Base-by-base conservation (phyloP, 176 grass and related monocot species). In the Puya raimondii region DNA sequence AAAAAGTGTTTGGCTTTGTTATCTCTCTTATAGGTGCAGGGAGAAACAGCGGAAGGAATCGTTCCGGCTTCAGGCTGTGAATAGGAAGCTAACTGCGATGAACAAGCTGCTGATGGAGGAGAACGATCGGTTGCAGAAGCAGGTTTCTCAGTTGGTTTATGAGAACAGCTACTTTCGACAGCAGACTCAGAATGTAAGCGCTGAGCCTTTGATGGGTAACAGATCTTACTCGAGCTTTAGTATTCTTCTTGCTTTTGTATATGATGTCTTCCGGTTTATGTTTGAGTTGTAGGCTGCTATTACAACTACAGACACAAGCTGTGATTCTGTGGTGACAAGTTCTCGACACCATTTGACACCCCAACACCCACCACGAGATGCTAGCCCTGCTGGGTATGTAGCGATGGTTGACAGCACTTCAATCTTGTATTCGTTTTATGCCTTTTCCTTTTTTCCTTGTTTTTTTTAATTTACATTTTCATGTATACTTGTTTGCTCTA, bases 61-160 rank as follows among this genome's bases (percentile, higher is more conserved):
- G 13, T 76, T 77, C 11, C 74, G 79, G 15, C 77, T 92, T 68
- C 89, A 88, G 80, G 58, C 70, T 14, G 76, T 92, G 65, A 92
- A 92, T 77, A 68, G 85, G 70, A 92, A 92, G 80, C 85, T 92
- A 66, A 80, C 82, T 2, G 82, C 89, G 63, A 92, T 92, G 89
- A 92, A 92, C 86, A 92, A 85, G 80, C 85, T 92, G 56, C 76
- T 92, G 80, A 88, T 92, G 89, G 89, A 92, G 82, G 89, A 92
- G 82, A 92, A 92, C 63, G 85, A 85, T 64, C 89, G 89, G 49
- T 83, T 92, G 15, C 89, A 92, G 85, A 92, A 92, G 82, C 89
- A 92, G 85, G 89, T 88, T 27, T 78, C 89, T 3, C 82, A 83
- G 27, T 86, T 92, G 53, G 82, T 92, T 47, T 88, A 80, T 72